These are phyloP conservation scores for Clathrus columnatus DNA, from an alignment of 768 basidiomycete species.

Conservation along the genomic window DNA sequence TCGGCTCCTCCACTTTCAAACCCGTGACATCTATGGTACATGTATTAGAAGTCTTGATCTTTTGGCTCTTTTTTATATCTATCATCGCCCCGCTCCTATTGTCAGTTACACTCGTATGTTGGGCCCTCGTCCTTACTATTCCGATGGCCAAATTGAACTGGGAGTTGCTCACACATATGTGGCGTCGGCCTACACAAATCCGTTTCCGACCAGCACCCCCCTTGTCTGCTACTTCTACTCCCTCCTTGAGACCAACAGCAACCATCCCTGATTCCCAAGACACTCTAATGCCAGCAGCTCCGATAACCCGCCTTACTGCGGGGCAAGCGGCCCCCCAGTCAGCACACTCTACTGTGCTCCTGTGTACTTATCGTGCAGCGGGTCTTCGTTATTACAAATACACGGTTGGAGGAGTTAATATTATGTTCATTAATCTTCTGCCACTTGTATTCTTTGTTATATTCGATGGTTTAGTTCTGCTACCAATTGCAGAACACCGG, in stretches of 20 bases:
- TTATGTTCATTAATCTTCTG: slow-evolving; percentile 91
- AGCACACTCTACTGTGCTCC: slow-evolving; percentile 72
- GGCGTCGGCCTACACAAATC: slow-evolving; percentile 69
- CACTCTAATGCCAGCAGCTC: slow-evolving; percentile 46
- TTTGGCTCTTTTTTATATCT: slow-evolving; percentile 69
- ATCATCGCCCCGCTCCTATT: slow-evolving; percentile 88
- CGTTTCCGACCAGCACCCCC: slow-evolving; percentile 89
- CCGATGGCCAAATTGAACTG: slow-evolving; percentile 98
- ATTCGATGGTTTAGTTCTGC: slow-evolving; percentile 80
- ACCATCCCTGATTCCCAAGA: slow-evolving; percentile 12
- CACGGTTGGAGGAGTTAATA: slow-evolving; percentile 97
- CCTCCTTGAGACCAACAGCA: slow-evolving; percentile 17
- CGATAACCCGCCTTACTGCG: slow-evolving; percentile 65
- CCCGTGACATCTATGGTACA: slow-evolving; percentile 24
- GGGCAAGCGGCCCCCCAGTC: slow-evolving; percentile 79
- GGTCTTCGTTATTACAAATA: slow-evolving; percentile 97
- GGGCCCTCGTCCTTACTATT: slow-evolving; percentile 91
- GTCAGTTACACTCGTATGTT: slow-evolving; percentile 81
- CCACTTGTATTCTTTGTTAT: slow-evolving; percentile 94
- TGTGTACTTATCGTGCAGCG: slow-evolving; percentile 89
- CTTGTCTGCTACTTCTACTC: slow-evolving; percentile 44
- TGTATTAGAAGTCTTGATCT: slow-evolving; percentile 63
- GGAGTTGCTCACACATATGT: slow-evolving; percentile 83
- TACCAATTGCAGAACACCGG: slow-evolving; percentile 57
- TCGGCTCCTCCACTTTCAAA: slow-evolving; percentile 13